Conservation (phyloP, 2,329 filamentous ascomycete species). For the Aspergillus arachidicola region DNA sequence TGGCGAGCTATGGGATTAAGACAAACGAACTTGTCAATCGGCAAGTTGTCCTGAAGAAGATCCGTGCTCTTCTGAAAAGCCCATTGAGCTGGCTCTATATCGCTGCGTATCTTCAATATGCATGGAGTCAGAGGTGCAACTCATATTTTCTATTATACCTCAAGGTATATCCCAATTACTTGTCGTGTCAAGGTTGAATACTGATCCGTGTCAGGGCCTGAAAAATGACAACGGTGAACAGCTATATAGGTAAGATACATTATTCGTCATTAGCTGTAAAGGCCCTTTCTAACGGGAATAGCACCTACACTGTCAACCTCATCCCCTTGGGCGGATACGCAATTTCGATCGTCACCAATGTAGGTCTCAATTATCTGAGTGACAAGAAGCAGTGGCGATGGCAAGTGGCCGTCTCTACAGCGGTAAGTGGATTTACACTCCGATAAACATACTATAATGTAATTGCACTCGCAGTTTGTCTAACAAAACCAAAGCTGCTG, state of each 20-base stretch:
- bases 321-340: constrained; percentile 25
- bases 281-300: not conserved
- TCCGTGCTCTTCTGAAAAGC: constrained; percentile 8
- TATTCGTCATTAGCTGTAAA: not conserved
- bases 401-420: constrained; percentile 17
- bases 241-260: constrained; percentile 10
- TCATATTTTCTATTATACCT: constrained; percentile 24
- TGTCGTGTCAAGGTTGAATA: not conserved
- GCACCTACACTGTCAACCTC: constrained; percentile 23
- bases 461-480: not conserved
- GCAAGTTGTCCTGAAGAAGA: constrained; percentile 6
- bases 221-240: constrained; percentile 5
- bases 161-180: constrained; percentile 1
- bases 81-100: constrained; percentile 21
- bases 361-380: constrained; percentile 20
- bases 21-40: constrained; percentile 21
- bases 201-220: constrained; percentile 9
- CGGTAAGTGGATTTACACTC: not conserved
- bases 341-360: constrained; percentile 20
- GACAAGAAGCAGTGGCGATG: constrained; percentile 25
- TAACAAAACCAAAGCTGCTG: constrained; percentile 4
- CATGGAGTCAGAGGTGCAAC: constrained; percentile 23
- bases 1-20: constrained; percentile 17
- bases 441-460: not conserved
- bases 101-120: constrained; percentile 17